Evolutionary conservation across 441 rosid species (phyloP).

Genomic region (Gossypium trilobum): DNA sequence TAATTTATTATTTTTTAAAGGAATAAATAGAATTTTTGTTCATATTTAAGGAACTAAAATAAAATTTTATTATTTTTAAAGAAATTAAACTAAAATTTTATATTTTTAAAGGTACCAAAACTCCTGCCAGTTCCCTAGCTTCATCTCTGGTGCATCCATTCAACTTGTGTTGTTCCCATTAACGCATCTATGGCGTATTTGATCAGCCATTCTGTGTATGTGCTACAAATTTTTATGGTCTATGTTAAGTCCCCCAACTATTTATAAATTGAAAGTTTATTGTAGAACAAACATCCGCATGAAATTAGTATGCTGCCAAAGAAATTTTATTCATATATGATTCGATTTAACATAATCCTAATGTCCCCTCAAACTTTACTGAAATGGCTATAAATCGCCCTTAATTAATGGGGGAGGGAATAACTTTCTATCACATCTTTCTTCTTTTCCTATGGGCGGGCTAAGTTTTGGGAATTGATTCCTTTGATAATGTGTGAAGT

Average conservation of each 20-base stretch:
- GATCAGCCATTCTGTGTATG: neutral
- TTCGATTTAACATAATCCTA: neutral
- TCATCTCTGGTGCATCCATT: too few relatives aligned
- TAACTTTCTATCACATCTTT: slow-evolving; percentile 1
- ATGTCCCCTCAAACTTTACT: neutral
- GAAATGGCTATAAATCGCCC: too few relatives aligned
- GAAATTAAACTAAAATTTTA: too few relatives aligned
- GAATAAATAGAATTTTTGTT: too few relatives aligned
- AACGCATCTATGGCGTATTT: neutral
- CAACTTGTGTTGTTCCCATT: neutral
- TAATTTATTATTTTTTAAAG: too few relatives aligned
- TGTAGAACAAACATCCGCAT: neutral
- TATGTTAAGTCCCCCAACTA: neutral
- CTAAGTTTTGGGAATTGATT: neutral
- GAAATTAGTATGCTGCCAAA: too few relatives aligned
- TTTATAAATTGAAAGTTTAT: neutral
- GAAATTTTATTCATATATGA: neutral
- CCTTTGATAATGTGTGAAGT: neutral
- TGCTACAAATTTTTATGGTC: neutral
- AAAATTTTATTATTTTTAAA: too few relatives aligned
- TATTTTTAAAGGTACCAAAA: too few relatives aligned
- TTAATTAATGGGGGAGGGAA: neutral
- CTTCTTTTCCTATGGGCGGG: neutral
- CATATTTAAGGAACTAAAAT: too few relatives aligned
- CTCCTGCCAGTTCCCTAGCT: too few relatives aligned